phyloP scores from a whole-genome alignment of 345 rosid genomes.

The Firmiana major region DNA sequence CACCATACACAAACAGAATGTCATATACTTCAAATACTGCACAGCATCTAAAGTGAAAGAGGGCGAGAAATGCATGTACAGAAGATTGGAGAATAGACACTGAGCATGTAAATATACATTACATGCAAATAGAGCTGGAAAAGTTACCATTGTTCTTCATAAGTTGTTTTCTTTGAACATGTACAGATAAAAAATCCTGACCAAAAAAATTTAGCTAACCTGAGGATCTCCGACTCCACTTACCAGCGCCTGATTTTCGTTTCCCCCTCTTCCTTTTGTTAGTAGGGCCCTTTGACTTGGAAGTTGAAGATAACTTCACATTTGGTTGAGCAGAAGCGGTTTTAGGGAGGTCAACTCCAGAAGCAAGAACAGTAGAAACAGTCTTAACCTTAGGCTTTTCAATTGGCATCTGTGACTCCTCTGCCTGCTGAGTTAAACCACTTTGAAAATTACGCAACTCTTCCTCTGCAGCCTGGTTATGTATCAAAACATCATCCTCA shows the following conservation, averaged over 20 bases:
- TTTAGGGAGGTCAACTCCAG: conserved; percentile 22
- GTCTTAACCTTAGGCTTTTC: not conserved
- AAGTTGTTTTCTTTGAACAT: conserved; percentile 3
- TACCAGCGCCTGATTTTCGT: conserved; percentile 36
- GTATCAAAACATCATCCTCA: conserved; percentile 24
- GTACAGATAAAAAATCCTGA: not conserved
- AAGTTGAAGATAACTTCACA: conserved; percentile 28
- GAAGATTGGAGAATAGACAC: not conserved
- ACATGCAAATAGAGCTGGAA: not conserved
- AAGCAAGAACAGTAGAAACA: conserved; percentile 26
- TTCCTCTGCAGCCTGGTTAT: conserved; percentile 42
- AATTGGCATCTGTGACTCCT: conserved; percentile 15
- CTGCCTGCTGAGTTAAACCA: conserved; percentile 24
- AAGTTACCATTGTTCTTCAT: not conserved
- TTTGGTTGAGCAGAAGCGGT: conserved; percentile 22
- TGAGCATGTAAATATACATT: not conserved
- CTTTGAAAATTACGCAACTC: conserved; percentile 33
- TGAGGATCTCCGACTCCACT: conserved; percentile 38
- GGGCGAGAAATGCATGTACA: not conserved
- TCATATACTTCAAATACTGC: not conserved
- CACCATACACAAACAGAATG: not conserved
- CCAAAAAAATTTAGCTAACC: conserved; percentile 18
- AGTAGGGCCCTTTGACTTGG: conserved; percentile 39
- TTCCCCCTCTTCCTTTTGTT: conserved; percentile 53
- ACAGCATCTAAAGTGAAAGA: not conserved